Base-by-base conservation (phyloP, 768 basidiomycete genomes). In the Mycena polygramma region DNA sequence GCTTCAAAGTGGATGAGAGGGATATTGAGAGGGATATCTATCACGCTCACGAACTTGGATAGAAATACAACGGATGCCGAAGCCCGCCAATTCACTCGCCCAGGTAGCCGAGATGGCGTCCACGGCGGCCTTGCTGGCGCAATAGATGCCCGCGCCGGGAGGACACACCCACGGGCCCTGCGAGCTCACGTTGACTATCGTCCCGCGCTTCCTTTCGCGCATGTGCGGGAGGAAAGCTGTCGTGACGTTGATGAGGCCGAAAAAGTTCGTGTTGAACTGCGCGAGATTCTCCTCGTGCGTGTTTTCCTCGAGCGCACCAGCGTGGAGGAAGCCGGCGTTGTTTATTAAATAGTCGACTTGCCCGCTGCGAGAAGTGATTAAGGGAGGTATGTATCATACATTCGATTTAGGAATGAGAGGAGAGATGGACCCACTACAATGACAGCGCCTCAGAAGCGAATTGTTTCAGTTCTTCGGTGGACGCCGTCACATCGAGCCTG, bases 221-320 rank as follows among this genome's bases (percentile, higher is more conserved):
- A 79, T 71, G 37, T 81, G 75, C 1, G 81, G 81, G 9, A 81
- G 66, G 64, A 81, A 74, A 1, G 67, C 68, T 48, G 73, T 74
- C 17, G 77, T 76, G n/a, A 77, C 53, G 66, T 75, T 72, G 59
- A 81, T 73, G 0, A 77, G 74, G 22, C 76, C 77, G 59, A 77
- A 73, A 30, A 80, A 73, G 73, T 80, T 79, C 15, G 76, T 75
- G 58, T 75, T 65, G 61, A 79, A 77, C 43, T 77, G 74, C 1
- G 67, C 61, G 1, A 69, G 63, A 26, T 62, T 58, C 52, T 76
- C 67, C 39, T 75, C 73, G 6, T 67, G 41, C 41, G 41, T 5
- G 15, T 41, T 41, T 41, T 41, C 41, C 41, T 41, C 41, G 10
- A 41, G 10, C 41, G 41, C 41, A 41, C 41, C 41, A 11, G 11